These are phyloP conservation scores for Orobanche coerulescens DNA, from an alignment of 257 asterid genomes.

Conservation along the genomic window DNA sequence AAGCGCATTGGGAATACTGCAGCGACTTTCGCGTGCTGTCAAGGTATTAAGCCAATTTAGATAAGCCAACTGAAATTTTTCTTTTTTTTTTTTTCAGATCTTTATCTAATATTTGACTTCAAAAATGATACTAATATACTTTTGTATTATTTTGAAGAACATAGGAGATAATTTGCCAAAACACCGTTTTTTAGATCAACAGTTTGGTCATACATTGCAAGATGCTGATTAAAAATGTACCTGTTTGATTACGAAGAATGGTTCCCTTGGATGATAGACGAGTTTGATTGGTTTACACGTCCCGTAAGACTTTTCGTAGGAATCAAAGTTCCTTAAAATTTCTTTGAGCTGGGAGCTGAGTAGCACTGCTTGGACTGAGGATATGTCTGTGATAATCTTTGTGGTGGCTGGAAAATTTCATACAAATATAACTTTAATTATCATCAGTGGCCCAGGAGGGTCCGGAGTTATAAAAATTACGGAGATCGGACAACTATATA, in stretches of 20 bases:
- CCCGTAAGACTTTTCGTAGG: conserved; percentile 41
- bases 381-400: conserved; percentile 52
- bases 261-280: conserved; percentile 67
- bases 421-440: not conserved
- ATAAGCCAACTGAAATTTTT: conserved; percentile 8
- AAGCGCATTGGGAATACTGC: conserved; percentile 91
- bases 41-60: conserved; percentile 6
- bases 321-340: conserved; percentile 47
- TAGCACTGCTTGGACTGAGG: conserved; percentile 71
- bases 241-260: conserved; percentile 71
- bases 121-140: not conserved
- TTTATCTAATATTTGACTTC: not conserved
- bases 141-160: too few species aligned
- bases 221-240: conserved; percentile 20
- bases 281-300: conserved; percentile 61
- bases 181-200: too few species aligned
- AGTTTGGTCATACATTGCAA: not conserved
- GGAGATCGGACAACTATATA: too few species aligned
- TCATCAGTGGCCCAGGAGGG: not conserved
- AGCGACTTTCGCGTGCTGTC: conserved; percentile 59
- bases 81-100: not conserved
- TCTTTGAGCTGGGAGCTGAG: conserved; percentile 80
- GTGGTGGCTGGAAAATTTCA: conserved; percentile 35
- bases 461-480: too few species aligned
- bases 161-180: too few species aligned